phyloP scores from a whole-genome alignment of 140 eudicot species.

The Anethum foeniculum region DNA sequence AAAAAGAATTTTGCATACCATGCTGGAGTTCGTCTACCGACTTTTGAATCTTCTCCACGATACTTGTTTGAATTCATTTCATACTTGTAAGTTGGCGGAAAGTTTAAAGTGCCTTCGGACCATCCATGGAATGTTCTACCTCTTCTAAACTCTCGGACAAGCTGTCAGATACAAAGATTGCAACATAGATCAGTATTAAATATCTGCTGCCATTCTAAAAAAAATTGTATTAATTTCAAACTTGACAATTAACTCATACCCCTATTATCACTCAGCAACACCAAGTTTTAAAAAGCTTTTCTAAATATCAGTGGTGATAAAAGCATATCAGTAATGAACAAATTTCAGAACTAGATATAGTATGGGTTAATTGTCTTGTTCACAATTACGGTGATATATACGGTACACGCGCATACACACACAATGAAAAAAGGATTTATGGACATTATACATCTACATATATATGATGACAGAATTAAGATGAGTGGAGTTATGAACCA shows the following conservation, averaged over 20 bases:
- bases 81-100: conserved; percentile 65
- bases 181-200: background rate
- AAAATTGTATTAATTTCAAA: background rate
- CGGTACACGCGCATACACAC: too few relatives aligned
- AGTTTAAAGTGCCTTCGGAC: conserved; percentile 43
- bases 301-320: background rate
- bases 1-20: conserved; percentile 27
- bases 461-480: too few relatives aligned
- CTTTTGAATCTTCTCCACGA: conserved; percentile 33
- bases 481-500: too few relatives aligned
- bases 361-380: background rate
- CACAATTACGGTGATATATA: background rate
- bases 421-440: too few relatives aligned
- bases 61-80: conserved; percentile 38
- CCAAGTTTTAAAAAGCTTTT: background rate
- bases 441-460: too few relatives aligned
- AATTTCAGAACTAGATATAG: background rate
- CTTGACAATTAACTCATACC: background rate
- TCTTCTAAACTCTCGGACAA: conserved; percentile 28
- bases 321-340: background rate
- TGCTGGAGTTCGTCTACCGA: conserved; percentile 53
- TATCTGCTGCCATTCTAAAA: background rate
- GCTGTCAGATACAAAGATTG: conserved; percentile 17
- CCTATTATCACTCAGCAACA: background rate
- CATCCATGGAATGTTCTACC: conserved; percentile 55